Conservation (phyloP, 2,329 filamentous ascomycete species). For the Aspergillus aculeatinus region DNA sequence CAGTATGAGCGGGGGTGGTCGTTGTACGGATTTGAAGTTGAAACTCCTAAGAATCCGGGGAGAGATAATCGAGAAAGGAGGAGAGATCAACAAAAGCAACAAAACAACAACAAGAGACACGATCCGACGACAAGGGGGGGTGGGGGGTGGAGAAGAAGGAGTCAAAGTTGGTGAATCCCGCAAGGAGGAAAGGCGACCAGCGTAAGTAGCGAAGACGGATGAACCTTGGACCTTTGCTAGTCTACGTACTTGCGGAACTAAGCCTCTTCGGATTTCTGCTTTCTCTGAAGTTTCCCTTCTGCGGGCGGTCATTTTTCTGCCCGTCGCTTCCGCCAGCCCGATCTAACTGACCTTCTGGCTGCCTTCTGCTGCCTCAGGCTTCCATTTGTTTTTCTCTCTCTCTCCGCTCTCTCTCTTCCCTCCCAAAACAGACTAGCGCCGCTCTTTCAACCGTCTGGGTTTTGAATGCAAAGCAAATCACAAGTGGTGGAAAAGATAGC, state of each 20-base stretch:
- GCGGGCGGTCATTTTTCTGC: constrained; percentile 16
- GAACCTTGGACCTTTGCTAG: not conserved
- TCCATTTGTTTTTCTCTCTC: no score
- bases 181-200: not conserved
- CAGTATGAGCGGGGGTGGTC: constrained; percentile 1
- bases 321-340: constrained; percentile 8
- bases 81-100: not conserved
- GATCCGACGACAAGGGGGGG: not conserved
- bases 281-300: no score
- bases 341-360: no score
- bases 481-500: not conserved
- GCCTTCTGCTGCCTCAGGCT: no score
- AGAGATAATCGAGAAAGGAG: not conserved
- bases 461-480: constrained; percentile 1
- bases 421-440: constrained; percentile 25
- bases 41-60: not conserved
- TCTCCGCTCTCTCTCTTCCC: not conserved
- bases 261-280: not conserved
- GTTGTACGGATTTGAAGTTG: no score
- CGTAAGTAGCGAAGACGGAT: not conserved
- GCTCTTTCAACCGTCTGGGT: not conserved
- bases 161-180: constrained; percentile 1
- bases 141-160: not conserved
- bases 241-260: not conserved
- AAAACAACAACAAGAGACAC: not conserved